Base-by-base conservation (phyloP, 495 filamentous ascomycete species). In the Oleoguttula mirabilis region DNA sequence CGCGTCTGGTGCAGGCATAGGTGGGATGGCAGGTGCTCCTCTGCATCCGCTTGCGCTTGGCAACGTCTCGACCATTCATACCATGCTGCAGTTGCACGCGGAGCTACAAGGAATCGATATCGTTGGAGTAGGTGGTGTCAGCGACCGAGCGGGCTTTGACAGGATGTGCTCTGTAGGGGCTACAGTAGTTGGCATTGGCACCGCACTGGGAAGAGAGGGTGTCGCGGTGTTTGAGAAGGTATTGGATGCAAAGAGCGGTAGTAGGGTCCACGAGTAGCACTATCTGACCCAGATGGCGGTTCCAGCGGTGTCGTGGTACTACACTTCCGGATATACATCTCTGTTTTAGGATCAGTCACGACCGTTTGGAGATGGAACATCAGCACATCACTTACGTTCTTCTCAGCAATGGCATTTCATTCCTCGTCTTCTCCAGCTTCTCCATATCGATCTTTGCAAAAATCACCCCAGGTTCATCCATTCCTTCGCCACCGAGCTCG, bases 21-120 rank as follows among this genome's bases (percentile, higher is more conserved):
- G 80, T 0, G 80, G 80, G 0, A 58, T 84, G 50, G 80, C 74
- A 0, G 80, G 80, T 0, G 64, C 74, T 23, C 68, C 76, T 34
- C 55, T 85, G 38, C 80, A 84, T 60, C 77, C 80, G 3, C 63
- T 84, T 1, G 78, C 80, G n/a, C 54, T 85, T 21, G 80, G 81
- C 10, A 85, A 85, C 51, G 80, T 84, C 17, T 58, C 55, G 30
- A 76, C 72, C 6, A 60, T 84, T 15, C 56, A 75, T 15, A 49
- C 50, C 34, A 49, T 78, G 66, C 50, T 84, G 21, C 70, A 77
- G 50, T 60, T 59, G 38, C 54, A 64, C 22, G 47, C 49, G 1
- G 51, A 60, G 35, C 38, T 79, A 36, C 48, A 53, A 11, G 56
- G 63, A 20, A 60, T 84, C 20, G 51, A 56, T 4, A 60, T 84